A percentile compares a stretch with the other conserved stretches of the same genome.
These are phyloP conservation scores for Globisporangium takayamanum DNA, from an alignment of 352 stramenopile genomes.

Conservation along the genomic window DNA sequence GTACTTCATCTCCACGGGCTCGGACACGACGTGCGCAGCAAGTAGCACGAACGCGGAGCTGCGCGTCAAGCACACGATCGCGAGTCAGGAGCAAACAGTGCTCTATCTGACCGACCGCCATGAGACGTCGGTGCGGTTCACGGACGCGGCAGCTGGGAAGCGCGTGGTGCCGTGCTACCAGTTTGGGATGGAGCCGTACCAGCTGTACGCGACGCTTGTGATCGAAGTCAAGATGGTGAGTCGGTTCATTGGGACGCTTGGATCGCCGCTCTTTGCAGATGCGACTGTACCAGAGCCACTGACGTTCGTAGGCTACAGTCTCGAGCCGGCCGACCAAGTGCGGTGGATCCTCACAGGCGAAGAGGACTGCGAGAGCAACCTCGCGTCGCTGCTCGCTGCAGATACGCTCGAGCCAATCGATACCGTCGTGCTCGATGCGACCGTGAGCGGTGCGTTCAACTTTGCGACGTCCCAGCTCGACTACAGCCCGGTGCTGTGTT, in stretches of 20 bases:
- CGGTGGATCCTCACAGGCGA: slow-evolving; percentile 43
- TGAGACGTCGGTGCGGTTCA: slow-evolving; percentile 34
- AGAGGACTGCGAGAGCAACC: slow-evolving; percentile 50
- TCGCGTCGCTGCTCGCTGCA: slow-evolving; percentile 26
- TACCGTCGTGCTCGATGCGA: slow-evolving; percentile 28
- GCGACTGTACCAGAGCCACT: slow-evolving; percentile 48
- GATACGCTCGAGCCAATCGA: slow-evolving; percentile 24
- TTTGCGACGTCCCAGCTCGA: slow-evolving; percentile 40
- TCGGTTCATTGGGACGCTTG: slow-evolving; percentile 31
- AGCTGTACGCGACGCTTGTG: slow-evolving; percentile 37
- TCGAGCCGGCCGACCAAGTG: slow-evolving; percentile 35
- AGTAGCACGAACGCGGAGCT: slow-evolving; percentile 27
- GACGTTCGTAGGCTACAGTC: slow-evolving; percentile 44
- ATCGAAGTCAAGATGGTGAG: slow-evolving; percentile 55
- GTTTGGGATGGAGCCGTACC: slow-evolving; percentile 52
- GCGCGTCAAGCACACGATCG: slow-evolving; percentile 28
- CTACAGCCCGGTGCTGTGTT: slow-evolving; percentile 52
- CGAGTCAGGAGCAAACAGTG: slow-evolving; percentile 21
- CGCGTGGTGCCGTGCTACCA: slow-evolving; percentile 45
- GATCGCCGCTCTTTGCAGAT: slow-evolving; percentile 44
- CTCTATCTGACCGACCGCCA: slow-evolving; percentile 29
- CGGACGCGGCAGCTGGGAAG: slow-evolving; percentile 24
- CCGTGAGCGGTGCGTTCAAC: slow-evolving; percentile 33
- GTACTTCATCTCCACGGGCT: slow-evolving; percentile 46
- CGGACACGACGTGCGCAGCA: slow-evolving; percentile 22